Base-by-base conservation (phyloP, 768 basidiomycete species). In the Lactarius sanguifluus region DNA sequence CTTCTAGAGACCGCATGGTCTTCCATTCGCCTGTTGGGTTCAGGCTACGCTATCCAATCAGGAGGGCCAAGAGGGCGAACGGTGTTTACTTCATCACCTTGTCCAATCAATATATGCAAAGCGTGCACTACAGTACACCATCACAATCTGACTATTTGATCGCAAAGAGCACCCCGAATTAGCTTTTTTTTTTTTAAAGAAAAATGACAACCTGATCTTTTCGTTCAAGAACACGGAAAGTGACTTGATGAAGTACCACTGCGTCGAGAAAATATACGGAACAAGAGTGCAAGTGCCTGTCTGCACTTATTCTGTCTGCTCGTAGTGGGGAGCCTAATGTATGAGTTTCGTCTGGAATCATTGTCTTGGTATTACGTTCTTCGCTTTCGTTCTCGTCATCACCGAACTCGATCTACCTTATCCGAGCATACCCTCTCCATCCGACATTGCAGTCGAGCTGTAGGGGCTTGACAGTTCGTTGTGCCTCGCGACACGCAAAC, bases 401-500 rank as follows among this genome's bases (percentile, higher is more conserved):
- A 23, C 8, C 32, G 9, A 4, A 10, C 13, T 59, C 30, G 6
- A 41, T 28, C 20, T 16, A 61, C 28, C 40, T 56, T 36, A 76
- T n/a, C 76, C 76, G 57, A 74, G 70, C 66, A 76, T 73, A 43
- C 75, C 74, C 70, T 76, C 76, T 32, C 71, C 72, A 57, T 78
- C 78, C 34, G 77, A 78, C 59, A 71, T 66, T 15, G 78, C 78
- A 7, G 75, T 68, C 2, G 76, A 79, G 47, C 72, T 72, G 62
- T 78, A 75, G 15, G 75, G 74, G 50, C 73, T 72, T 28, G 70
- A 72, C 30, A 79, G 65, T 72, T 79, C 79, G 64, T 72, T 76
- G 65, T 75, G 75, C 40, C 77, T 75, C 38, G 79, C 77, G 38
- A 86, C 79, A 38, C 79, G 76, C 65, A 82, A 77, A 64, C 79